Evolutionary conservation across 495 filamentous ascomycete genomes (phyloP).

Genomic region (Evansstolkia leycettana): DNA sequence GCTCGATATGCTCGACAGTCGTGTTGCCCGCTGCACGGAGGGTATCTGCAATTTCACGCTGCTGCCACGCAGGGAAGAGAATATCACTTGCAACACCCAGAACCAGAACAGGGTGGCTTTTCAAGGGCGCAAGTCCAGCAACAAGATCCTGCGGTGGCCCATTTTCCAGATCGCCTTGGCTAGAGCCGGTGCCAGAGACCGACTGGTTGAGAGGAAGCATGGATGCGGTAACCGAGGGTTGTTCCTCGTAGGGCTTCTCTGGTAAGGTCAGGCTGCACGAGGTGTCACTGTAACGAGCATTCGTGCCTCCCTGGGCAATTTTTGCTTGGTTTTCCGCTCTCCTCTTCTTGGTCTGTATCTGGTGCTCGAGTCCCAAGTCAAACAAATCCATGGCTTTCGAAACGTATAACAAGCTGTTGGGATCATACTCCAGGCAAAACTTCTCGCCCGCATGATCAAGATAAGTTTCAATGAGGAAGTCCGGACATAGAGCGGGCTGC

Average conservation of each 20-base stretch:
- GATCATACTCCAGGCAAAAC: constrained; percentile 95
- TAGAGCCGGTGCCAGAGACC: constrained; percentile 3
- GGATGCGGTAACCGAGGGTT: constrained; percentile 33
- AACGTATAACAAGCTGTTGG: constrained; percentile 92
- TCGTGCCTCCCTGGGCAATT: constrained; percentile 24
- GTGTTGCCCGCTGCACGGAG: constrained; percentile 64
- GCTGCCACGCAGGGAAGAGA: constrained; percentile 96
- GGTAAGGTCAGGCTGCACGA: constrained; percentile 79
- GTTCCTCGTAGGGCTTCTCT: constrained; percentile 73
- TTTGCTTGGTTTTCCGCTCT: constrained; percentile 38
- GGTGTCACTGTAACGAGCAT: constrained; percentile 18
- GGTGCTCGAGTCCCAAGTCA: constrained; percentile 66
- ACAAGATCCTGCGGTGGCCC: constrained; percentile 67
- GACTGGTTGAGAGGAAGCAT: constrained; percentile 14
- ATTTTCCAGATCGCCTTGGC: constrained; percentile 7
- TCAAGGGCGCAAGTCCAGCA: constrained; percentile 54
- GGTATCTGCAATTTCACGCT: constrained; percentile 84
- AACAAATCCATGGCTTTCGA: constrained; percentile 99
- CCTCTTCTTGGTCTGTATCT: constrained; percentile 34
- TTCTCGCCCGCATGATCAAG: constrained; percentile 98
- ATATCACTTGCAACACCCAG: constrained; percentile 95
- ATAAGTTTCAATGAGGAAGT: constrained; percentile 98
- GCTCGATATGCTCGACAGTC: constrained; percentile 72
- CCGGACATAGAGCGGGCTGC: constrained; percentile 84
- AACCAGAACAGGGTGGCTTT: constrained; percentile 68